phyloP scores from a whole-genome alignment of 306 rosid species.

The Sophora flavescens region DNA sequence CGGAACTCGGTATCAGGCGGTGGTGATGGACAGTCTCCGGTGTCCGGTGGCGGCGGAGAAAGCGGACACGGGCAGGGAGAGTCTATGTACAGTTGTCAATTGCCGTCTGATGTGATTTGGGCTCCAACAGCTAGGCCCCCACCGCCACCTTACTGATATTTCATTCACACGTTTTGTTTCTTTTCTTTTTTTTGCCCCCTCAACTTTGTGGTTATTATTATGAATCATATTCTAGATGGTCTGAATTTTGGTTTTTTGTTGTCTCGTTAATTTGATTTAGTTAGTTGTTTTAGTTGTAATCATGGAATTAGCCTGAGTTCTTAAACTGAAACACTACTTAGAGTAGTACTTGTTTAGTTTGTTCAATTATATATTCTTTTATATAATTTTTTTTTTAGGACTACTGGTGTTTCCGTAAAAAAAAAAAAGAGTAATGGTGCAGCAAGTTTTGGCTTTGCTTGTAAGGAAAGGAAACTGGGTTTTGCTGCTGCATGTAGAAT shows the following conservation, averaged over 20 bases:
- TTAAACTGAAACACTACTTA: constrained; percentile 29
- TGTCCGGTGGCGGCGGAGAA: constrained; percentile 59
- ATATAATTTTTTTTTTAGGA: background rate
- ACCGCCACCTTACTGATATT: constrained; percentile 62
- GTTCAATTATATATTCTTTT: background rate
- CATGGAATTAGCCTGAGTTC: constrained; percentile 33
- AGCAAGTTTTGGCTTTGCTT: background rate
- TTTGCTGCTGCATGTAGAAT: background rate
- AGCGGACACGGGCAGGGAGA: constrained; percentile 66
- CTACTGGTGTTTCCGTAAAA: no score
- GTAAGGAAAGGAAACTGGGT: background rate
- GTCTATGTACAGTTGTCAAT: constrained; percentile 75
- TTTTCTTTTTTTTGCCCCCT: background rate
- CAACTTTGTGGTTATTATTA: background rate
- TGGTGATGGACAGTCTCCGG: constrained; percentile 61
- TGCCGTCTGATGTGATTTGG: constrained; percentile 86
- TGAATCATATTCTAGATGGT: constrained; percentile 28
- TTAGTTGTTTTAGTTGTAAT: constrained; percentile 12
- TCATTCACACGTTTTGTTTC: background rate
- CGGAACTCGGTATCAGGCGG: constrained; percentile 49
- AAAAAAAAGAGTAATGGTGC: no score
- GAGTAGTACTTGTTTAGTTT: constrained; percentile 19
- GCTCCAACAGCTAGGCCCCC: constrained; percentile 81
- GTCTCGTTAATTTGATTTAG: constrained; percentile 17
- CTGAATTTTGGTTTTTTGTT: background rate